Evolutionary conservation across 2,329 filamentous ascomycete genomes (phyloP).

Genomic region (Ophiostoma himal-ulmi): DNA sequence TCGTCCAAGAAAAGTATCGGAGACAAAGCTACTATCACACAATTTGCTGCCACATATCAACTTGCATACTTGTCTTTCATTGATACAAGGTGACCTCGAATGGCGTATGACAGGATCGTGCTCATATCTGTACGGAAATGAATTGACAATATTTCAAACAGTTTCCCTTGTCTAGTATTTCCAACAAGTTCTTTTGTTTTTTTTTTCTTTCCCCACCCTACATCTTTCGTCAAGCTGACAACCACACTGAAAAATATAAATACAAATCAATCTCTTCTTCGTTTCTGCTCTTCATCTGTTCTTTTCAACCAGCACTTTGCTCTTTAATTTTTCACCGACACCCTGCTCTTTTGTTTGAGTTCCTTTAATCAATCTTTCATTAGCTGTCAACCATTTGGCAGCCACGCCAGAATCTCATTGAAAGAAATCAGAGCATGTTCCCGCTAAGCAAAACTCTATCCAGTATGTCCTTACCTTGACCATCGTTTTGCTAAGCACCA

Average conservation of each 20-base stretch:
- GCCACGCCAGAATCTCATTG: neutral
- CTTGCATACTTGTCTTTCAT: neutral
- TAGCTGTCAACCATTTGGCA: neutral
- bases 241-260: neutral
- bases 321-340: neutral
- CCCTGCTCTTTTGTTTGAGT: neutral
- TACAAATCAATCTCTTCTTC: neutral
- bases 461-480: neutral
- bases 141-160: too few species aligned
- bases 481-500: neutral
- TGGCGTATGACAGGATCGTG: neutral
- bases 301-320: neutral
- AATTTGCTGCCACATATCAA: too few species aligned
- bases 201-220: neutral
- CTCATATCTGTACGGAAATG: neutral
- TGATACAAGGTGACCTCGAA: neutral
- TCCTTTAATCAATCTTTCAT: neutral
- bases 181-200: neutral
- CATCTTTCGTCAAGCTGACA: neutral
- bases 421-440: conserved; percentile 18
- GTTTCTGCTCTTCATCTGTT: neutral
- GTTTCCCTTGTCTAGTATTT: neutral
- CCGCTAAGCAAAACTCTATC: conserved; percentile 22
- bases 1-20: neutral
- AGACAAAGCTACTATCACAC: neutral